These are phyloP conservation scores for Pseudomonodictys pantanalensis DNA, from an alignment of 495 filamentous ascomycete genomes.

Conservation along the genomic window DNA sequence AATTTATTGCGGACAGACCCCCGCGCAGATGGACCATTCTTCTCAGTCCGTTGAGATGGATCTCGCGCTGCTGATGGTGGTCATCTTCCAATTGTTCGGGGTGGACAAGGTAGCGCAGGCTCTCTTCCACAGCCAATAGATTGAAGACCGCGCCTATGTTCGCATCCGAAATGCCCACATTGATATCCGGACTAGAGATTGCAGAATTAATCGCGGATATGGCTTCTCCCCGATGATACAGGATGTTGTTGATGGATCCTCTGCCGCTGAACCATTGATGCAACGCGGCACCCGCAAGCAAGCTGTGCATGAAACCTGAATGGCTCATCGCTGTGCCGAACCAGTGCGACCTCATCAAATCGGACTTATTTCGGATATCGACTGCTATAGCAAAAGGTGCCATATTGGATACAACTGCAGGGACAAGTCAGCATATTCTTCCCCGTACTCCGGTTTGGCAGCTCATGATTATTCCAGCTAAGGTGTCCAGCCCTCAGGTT, in stretches of 20 bases:
- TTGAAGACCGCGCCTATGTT: slow-evolving; percentile 39
- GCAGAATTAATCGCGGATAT: slow-evolving; percentile 34
- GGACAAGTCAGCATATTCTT: slow-evolving; percentile 17
- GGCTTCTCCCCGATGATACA: slow-evolving; percentile 33
- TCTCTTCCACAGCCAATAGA: slow-evolving; percentile 36
- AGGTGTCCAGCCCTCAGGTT: no score
- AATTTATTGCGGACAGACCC: slow-evolving; percentile 29
- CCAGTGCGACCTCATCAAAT: slow-evolving; percentile 36
- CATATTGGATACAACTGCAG: slow-evolving; percentile 31
- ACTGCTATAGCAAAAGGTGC: slow-evolving; percentile 29
- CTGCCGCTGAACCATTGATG: slow-evolving; percentile 33
- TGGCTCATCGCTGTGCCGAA: slow-evolving; percentile 33
- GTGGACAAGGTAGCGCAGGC: slow-evolving; percentile 26
- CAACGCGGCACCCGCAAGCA: slow-evolving; percentile 35
- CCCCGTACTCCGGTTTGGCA: neutral
- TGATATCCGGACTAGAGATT: slow-evolving; percentile 28
- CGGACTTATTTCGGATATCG: slow-evolving; percentile 34
- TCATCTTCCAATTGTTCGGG: slow-evolving; percentile 15
- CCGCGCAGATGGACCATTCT: slow-evolving; percentile 37
- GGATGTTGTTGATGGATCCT: slow-evolving; percentile 29
- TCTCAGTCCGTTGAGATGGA: slow-evolving; percentile 35
- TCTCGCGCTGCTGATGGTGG: slow-evolving; percentile 28
- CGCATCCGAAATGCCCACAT: slow-evolving; percentile 30
- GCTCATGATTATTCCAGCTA: no score
- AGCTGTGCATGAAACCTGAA: slow-evolving; percentile 36